Conservation (phyloP, 805 yeast species). For the Yarrowia sp. region DNA sequence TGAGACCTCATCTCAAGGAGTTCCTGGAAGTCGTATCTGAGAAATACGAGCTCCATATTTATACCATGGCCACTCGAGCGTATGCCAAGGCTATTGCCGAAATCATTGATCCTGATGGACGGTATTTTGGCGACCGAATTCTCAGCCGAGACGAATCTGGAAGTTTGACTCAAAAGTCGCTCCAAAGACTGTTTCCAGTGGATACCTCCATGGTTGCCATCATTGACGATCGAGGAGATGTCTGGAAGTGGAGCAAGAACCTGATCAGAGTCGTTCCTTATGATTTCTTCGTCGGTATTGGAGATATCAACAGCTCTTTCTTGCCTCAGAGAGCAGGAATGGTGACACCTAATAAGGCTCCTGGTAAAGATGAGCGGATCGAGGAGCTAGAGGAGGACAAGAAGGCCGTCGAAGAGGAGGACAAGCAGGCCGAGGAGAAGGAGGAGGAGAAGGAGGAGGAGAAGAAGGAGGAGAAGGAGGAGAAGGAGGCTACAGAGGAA, state of each 20-base stretch:
- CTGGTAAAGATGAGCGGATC: constrained; percentile 19
- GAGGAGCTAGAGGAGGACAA: constrained; percentile 44
- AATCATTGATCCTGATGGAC: constrained; percentile 88
- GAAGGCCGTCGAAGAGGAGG: constrained; percentile 4
- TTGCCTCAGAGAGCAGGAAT: constrained; percentile 71
- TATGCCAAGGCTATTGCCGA: constrained; percentile 90
- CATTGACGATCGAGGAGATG: constrained; percentile 97
- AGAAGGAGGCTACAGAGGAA: background rate
- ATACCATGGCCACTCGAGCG: constrained; percentile 97
- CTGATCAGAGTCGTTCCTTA: constrained; percentile 92
- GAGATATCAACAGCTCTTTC: constrained; percentile 93
- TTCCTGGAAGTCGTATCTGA: constrained; percentile 71
- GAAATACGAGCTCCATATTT: constrained; percentile 87
- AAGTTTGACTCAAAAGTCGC: constrained; percentile 83
- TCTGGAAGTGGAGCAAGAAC: constrained; percentile 97
- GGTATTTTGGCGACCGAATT: constrained; percentile 87
- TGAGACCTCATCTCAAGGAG: constrained; percentile 83
- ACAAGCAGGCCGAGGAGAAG: background rate
- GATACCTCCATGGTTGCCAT: constrained; percentile 96
- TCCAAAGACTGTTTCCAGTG: constrained; percentile 89
- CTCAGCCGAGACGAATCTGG: constrained; percentile 95
- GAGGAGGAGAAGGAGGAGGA: too few species aligned
- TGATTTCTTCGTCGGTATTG: constrained; percentile 95
- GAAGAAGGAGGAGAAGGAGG: too few species aligned
- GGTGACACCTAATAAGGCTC: constrained; percentile 44